Conservation (phyloP, 1,139 yeast genomes). For the Taiozyma onychis region DNA sequence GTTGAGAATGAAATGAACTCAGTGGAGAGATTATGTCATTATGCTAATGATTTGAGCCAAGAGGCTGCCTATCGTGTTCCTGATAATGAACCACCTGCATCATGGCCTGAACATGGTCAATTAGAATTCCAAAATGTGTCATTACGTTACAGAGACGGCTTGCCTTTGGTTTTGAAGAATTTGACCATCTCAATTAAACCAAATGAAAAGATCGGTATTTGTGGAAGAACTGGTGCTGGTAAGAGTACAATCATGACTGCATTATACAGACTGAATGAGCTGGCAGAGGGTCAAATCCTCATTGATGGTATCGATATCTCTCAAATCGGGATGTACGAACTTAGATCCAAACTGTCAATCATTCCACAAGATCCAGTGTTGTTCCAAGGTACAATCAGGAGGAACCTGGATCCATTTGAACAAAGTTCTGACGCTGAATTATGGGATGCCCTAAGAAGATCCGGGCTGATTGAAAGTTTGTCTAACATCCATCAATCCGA, state of each 20-base stretch:
- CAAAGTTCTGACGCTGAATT: constrained; percentile 36
- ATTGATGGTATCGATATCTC: constrained; percentile 49
- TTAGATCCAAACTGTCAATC: constrained; percentile 47
- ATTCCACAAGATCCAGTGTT: constrained; percentile 63
- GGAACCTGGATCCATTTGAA: constrained; percentile 52
- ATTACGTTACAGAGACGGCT: constrained; percentile 67
- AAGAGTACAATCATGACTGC: constrained; percentile 57
- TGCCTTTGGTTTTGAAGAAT: constrained; percentile 66
- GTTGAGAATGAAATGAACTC: constrained; percentile 82
- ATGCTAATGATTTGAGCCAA: constrained; percentile 62
- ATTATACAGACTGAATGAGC: constrained; percentile 45
- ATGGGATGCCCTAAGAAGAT: constrained; percentile 54
- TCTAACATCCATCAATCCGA: constrained; percentile 18
- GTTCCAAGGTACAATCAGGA: constrained; percentile 48
- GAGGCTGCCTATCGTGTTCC: constrained; percentile 53
- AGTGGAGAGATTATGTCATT: constrained; percentile 72
- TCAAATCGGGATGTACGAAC: constrained; percentile 37
- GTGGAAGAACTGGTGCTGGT: constrained; percentile 67
- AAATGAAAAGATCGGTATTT: constrained; percentile 48
- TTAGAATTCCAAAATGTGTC: constrained; percentile 53
- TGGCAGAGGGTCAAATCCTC: constrained; percentile 36
- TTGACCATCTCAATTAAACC: constrained; percentile 30
- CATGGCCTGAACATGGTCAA: constrained; percentile 58
- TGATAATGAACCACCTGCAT: constrained; percentile 47
- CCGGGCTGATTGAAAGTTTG: constrained; percentile 34